Conservation (phyloP, 768 basidiomycete genomes). For the Fibroporia radiculosa region DNA sequence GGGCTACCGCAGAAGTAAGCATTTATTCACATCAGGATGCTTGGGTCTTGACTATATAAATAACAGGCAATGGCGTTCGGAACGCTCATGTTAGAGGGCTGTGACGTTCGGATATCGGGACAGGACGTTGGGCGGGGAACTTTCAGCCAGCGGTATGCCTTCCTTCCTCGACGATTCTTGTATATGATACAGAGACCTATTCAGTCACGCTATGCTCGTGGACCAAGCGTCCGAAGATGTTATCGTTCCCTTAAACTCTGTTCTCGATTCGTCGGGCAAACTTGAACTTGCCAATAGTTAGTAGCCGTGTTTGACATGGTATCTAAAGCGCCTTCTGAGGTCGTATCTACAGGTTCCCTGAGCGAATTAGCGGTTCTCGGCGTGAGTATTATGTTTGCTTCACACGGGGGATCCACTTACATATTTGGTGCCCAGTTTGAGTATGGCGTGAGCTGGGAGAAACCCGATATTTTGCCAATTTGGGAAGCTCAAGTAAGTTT, state of each 20-base stretch:
- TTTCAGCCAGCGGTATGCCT: constrained; percentile 63
- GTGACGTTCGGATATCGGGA: constrained; percentile 82
- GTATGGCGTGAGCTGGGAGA: constrained; percentile 86
- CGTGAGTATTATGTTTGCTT: constrained; percentile 33
- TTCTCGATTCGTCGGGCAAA: constrained; percentile 50
- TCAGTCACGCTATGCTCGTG: constrained; percentile 83
- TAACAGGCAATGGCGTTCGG: constrained; percentile 76
- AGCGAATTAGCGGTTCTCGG: constrained; percentile 88
- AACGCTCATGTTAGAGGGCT: constrained; percentile 73
- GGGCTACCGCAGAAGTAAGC: constrained; percentile 80
- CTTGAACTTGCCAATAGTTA: constrained; percentile 84
- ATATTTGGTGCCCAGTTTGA: constrained; percentile 53
- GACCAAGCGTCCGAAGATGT: constrained; percentile 80
- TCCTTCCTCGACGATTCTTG: not conserved
- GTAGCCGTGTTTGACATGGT: too few relatives aligned
- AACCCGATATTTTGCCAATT: constrained; percentile 71
- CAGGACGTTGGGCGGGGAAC: constrained; percentile 92
- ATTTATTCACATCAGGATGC: not conserved
- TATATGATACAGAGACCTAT: not conserved
- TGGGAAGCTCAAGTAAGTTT: constrained; percentile 81
- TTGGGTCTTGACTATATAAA: not conserved
- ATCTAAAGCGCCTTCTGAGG: too few relatives aligned
- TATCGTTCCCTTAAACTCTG: constrained; percentile 74
- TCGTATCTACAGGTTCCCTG: constrained; percentile 66
- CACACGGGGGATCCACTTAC: not conserved